Evolutionary conservation across 2,329 filamentous ascomycete genomes (phyloP), one percentile per base, ranked within the genome.

Genomic region (Magnaporthiopsis rhizophila): DNA sequence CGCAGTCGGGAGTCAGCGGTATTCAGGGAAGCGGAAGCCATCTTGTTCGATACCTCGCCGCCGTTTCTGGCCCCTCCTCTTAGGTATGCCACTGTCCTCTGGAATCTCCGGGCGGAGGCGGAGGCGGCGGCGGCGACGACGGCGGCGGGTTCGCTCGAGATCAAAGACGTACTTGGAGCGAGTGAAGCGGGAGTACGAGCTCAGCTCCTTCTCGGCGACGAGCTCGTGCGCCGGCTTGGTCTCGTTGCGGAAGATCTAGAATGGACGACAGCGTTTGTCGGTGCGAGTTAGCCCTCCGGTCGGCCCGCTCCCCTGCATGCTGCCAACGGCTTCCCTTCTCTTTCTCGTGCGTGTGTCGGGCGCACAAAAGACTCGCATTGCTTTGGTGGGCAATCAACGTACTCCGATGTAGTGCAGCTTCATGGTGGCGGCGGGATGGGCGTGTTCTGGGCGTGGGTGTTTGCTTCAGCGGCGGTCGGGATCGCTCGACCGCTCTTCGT

Each of bases 381-480:
- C n/a, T n/a, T 53, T 21, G 45, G 45, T 21, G 45, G 45, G 45
- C 21, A 53, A 11, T 18, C 13, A 53, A 74, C 87, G 68, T 87
- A 95, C 91, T 72, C 91, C 91, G 74, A 96, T 91, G 78, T 95
- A 95, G 77, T 90, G 84, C 76, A 95, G 80, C 86, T 93, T 94
- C 91, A 94, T 94, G 74, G 71, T 87, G 78, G 74, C 74, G 62
- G 56, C 7, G 9, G 24, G 50, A 62, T 62, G 36, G 61, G 34
- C 8, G 7, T 8, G 34, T 3, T 36, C 34, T 36, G 34, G 50
- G 12, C 7, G 38, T 62, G 15, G 5, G 45, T n/a, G 45, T 2
- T n/a, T 53, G 38, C 38, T 45, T 45, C 38, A 45, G 21, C 18
- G 45, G 45, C 45, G 45, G 45, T 24, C n/a, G 45, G 45, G 45